Base-by-base conservation (phyloP, 371 early-diverging fungal species). In the Batrachochytrium dendrobatidis region DNA sequence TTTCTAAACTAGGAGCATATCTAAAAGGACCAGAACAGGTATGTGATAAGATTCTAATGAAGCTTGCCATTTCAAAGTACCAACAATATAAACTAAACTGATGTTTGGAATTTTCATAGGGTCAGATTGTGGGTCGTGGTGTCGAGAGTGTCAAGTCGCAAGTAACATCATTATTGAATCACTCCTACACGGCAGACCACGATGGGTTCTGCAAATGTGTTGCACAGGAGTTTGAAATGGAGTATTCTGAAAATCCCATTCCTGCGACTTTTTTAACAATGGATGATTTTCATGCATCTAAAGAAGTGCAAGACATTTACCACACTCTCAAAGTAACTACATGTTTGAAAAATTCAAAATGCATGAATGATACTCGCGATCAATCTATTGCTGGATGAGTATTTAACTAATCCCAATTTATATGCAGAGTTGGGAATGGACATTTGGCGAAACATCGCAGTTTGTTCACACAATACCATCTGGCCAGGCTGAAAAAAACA, bases 361-460 rank as follows among this genome's bases (percentile, higher is more conserved):
- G 8, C n/a, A 57, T 1, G 43, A 33, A 30, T 52, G 3, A 6
- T 22, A 10, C 30, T 12, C 20, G 8, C 29, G 28, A 12, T 22
- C 20, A 28, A 26, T 59, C 24, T 31, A 55, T 25, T 26, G 33
- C 34, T 2, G 22, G n/a, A 46, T 57, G 48, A 39, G 17, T 8
- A 18, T 24, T 24, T 45, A 53, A n/a, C 26, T 24, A 6, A 20
- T 39, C 31, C 32, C n/a, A 18, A n/a, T 58, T 77, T 45, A 59
- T 3, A 20, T 28, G 8, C 22, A 79, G 73, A 79, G 86, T 22
- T 92, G 91, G 90, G 90, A 92, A 34, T 95, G 94, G 94, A 82
- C 83, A 35, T 94, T 80, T 60, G 94, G 92, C 3, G 90, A 92
- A 72, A 94, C 95, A 18, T 95, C 96, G 10, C 86, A 87, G 65